A percentile compares a stretch with the other conserved stretches of the same genome.
Evolutionary conservation across 805 yeast species (phyloP).

Genomic region (Wickerhamiella spandovensis): DNA sequence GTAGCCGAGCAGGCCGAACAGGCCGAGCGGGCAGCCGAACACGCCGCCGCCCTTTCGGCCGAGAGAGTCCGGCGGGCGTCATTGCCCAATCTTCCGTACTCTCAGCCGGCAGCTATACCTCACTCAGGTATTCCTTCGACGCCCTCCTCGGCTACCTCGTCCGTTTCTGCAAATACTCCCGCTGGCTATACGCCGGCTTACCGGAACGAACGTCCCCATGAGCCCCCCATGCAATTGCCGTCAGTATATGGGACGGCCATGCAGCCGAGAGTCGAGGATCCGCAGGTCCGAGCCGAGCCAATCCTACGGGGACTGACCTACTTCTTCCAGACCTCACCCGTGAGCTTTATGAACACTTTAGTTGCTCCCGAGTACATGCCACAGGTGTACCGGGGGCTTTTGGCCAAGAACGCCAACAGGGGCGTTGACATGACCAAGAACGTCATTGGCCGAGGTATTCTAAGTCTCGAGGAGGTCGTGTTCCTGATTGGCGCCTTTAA

Average conservation of each 20-base stretch:
- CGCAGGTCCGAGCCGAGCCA: not conserved
- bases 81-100: not conserved
- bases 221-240: not conserved
- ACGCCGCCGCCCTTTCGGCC: not conserved
- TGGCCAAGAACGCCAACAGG: not conserved
- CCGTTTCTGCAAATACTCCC: not conserved
- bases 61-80: not conserved
- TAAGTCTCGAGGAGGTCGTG: conserved; percentile 36
- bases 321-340: not conserved
- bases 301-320: not conserved
- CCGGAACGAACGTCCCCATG: not conserved
- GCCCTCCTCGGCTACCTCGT: not conserved
- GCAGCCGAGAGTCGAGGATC: not conserved
- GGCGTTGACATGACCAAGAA: conserved; percentile 16
- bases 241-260: not conserved
- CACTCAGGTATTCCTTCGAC: not conserved
- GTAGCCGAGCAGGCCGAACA: not conserved
- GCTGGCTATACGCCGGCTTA: not conserved
- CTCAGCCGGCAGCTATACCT: not conserved
- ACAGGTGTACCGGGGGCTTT: not conserved
- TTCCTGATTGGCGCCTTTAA: conserved; percentile 44
- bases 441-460: conserved; percentile 36
- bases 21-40: not conserved
- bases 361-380: not conserved
- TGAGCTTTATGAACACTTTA: not conserved